Conservation (phyloP, 2,329 filamentous ascomycete genomes). For the Lasiodiplodia sp. region DNA sequence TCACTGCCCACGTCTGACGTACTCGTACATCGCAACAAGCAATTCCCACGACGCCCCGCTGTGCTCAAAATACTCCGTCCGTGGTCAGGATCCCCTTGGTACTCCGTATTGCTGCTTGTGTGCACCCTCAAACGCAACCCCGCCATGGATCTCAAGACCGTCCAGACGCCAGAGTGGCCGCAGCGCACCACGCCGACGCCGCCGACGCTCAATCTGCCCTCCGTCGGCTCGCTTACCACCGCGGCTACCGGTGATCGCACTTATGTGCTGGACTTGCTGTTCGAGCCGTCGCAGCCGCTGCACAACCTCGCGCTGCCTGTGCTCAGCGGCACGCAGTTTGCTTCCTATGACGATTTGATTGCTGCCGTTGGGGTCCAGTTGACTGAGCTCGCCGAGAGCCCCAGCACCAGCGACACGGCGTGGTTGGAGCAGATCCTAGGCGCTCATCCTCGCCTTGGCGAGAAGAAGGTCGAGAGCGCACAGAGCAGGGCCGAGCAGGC, state of each 20-base stretch:
- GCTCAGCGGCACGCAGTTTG: constrained; percentile 65
- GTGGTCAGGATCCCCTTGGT: background rate
- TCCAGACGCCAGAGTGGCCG: constrained; percentile 35
- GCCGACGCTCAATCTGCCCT: constrained; percentile 58
- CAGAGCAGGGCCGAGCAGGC: constrained; percentile 85
- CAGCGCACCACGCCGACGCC: constrained; percentile 20
- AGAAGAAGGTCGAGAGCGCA: constrained; percentile 80
- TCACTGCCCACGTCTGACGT: constrained; percentile 14
- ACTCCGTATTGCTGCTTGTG: constrained; percentile 7
- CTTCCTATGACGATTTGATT: constrained; percentile 74
- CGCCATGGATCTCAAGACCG: constrained; percentile 33
- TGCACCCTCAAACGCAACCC: background rate
- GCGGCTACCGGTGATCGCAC: constrained; percentile 64
- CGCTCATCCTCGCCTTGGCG: constrained; percentile 84
- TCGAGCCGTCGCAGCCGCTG: constrained; percentile 80
- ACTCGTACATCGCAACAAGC: constrained; percentile 21
- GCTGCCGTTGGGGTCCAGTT: constrained; percentile 70
- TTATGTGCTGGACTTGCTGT: constrained; percentile 75
- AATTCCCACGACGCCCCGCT: constrained; percentile 4
- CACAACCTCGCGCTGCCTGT: constrained; percentile 75
- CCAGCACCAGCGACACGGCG: constrained; percentile 55
- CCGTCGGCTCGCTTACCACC: constrained; percentile 62
- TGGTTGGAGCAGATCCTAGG: constrained; percentile 76
- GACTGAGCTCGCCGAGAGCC: constrained; percentile 45
- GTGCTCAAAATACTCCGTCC: constrained; percentile 3